Evolutionary conservation across 139 green algal genomes (phyloP).

Genomic region (Zygnema circumcarinatum): DNA sequence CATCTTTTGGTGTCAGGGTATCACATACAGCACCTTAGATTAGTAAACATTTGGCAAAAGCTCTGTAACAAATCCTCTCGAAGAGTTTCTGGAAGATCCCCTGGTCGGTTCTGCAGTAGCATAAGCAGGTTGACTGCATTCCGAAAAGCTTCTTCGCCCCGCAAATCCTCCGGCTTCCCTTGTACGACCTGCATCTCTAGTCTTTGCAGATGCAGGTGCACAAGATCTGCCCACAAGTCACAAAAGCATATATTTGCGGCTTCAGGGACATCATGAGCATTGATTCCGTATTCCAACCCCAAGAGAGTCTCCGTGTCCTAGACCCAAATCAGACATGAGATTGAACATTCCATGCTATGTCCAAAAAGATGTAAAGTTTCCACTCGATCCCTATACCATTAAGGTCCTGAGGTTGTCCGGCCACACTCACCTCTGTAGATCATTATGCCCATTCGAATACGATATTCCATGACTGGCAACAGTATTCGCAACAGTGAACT

Average conservation of each 20-base stretch:
- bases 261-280: no score
- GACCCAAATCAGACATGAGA: no score
- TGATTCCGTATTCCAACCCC: no score
- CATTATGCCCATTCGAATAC: background rate
- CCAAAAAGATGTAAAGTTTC: no score
- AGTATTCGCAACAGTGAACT: background rate
- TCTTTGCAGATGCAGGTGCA: background rate
- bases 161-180: background rate
- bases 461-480: conserved; percentile 12
- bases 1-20: no score
- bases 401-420: no score
- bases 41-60: conserved; percentile 26
- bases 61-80: background rate
- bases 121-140: conserved; percentile 20
- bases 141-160: conserved; percentile 18
- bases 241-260: no score
- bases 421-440: conserved; percentile 26
- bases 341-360: no score
- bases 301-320: no score
- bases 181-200: background rate
- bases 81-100: conserved; percentile 30
- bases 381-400: no score
- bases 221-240: background rate
- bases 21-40: conserved; percentile 26
- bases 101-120: conserved; percentile 29